phyloP scores from a whole-genome alignment of 2,329 filamentous ascomycete species.

The Aspergillus novoparasiticus region DNA sequence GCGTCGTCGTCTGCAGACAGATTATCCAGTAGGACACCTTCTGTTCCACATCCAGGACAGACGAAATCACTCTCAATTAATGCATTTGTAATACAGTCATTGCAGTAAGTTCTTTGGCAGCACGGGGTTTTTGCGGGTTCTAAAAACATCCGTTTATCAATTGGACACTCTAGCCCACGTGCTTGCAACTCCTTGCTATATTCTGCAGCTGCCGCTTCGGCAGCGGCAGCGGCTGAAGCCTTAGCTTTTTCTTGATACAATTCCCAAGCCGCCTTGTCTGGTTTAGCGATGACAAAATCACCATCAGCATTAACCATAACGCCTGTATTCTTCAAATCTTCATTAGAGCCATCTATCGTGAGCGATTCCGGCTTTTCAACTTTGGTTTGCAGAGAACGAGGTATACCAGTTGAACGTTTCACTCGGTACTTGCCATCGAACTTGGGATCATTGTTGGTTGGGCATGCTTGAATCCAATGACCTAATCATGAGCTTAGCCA shows the following conservation, averaged over 20 bases:
- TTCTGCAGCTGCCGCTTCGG: conserved; percentile 74
- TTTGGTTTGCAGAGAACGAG: conserved; percentile 90
- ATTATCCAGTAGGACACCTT: conserved; percentile 91
- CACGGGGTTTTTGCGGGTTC: conserved; percentile 99
- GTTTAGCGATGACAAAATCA: conserved; percentile 94
- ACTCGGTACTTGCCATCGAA: conserved; percentile 92
- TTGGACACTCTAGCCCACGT: conserved; percentile 84
- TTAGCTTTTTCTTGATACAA: conserved; percentile 94
- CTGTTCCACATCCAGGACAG: conserved; percentile 87
- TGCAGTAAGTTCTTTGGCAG: conserved; percentile 98
- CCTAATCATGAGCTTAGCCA: conserved; percentile 48
- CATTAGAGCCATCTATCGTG: conserved; percentile 72
- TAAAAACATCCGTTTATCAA: conserved; percentile 98
- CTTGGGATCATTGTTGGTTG: conserved; percentile 96
- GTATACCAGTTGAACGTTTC: conserved; percentile 95
- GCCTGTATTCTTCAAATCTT: conserved; percentile 79
- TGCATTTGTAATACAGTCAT: conserved; percentile 98
- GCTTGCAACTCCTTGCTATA: conserved; percentile 87
- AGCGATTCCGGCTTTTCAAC: conserved; percentile 86
- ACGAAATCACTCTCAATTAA: conserved; percentile 97
- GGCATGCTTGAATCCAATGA: conserved; percentile 98
- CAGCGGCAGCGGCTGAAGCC: conserved; percentile 77
- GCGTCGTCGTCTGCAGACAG: conserved; percentile 80
- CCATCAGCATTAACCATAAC: conserved; percentile 98
- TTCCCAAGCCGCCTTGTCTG: conserved; percentile 95